Evolutionary conservation across 768 basidiomycete genomes (phyloP).

Genomic region (Neoboletus magnificus): DNA sequence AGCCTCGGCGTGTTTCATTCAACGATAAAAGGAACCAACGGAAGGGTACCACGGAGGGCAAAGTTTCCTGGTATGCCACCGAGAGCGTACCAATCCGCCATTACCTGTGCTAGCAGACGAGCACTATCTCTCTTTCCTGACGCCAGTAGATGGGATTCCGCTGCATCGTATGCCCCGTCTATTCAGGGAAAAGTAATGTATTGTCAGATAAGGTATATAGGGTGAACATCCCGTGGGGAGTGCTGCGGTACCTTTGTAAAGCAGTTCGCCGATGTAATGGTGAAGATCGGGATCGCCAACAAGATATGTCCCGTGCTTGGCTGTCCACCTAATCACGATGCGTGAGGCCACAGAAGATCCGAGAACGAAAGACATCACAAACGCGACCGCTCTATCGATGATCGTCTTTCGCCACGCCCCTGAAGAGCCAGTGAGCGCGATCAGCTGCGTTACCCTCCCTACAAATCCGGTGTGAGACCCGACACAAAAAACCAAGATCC

Average conservation of each 20-base stretch:
- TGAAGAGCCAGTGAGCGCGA: constrained; percentile 74
- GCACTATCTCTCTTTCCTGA: constrained; percentile 90
- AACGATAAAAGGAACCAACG: constrained; percentile 45
- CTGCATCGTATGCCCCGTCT: constrained; percentile 75
- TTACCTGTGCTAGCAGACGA: constrained; percentile 79
- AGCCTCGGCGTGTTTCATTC: background rate
- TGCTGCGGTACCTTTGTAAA: constrained; percentile 65
- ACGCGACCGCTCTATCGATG: constrained; percentile 83
- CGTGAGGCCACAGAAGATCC: constrained; percentile 17
- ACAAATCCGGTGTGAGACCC: background rate
- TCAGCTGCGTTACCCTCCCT: constrained; percentile 89
- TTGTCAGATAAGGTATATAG: background rate
- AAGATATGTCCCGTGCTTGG: constrained; percentile 72
- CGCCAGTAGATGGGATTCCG: constrained; percentile 80
- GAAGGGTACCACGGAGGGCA: constrained; percentile 80
- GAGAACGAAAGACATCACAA: constrained; percentile 29
- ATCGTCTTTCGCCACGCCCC: constrained; percentile 91
- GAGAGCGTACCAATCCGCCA: constrained; percentile 71
- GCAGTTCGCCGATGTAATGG: constrained; percentile 84
- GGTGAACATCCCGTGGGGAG: background rate
- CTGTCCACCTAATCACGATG: constrained; percentile 68
- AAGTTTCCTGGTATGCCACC: constrained; percentile 62
- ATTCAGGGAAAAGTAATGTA: background rate
- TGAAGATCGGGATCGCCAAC: constrained; percentile 87
- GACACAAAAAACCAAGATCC: background rate